Evolutionary conservation across 2,329 filamentous ascomycete species (phyloP), one percentile per base, ranked within the genome.

Genomic region (Pseudogymnoascus sp.): DNA sequence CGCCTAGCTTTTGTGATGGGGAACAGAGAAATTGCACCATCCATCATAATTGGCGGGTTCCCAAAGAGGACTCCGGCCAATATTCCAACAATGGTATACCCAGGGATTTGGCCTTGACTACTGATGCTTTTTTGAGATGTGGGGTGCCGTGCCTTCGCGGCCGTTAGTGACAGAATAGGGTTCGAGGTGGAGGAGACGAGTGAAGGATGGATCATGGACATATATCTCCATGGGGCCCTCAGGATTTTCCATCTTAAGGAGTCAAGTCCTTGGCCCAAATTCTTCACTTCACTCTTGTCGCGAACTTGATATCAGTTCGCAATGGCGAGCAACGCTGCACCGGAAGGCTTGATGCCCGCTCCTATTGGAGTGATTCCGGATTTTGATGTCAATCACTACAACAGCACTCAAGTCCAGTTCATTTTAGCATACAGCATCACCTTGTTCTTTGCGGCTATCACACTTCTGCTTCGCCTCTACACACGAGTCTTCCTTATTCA

Each of bases 291-390:
- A 13, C n/a, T 34, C 28, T 28, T 57, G 25, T 34, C 28, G 34
- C 51, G 51, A 11, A 19, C 28, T 54, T 10, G 48, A 34, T 57
- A 54, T 13, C 13, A 19, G 10, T 34, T 28, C n/a, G 14, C 3
- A n/a, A 57, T 57, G 51, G 51, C 51, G 51, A 34, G 51, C 51
- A 57, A 57, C 5, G 11, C 51, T 19, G 51, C 51, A 57, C 51
- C 51, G 51, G 51, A 57, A 57, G 51, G 51, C 51, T 57, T 57
- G 51, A 57, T 57, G 51, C 51, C 51, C 51, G n/a, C 51, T 57
- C 51, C 51, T 19, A 2, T 57, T 19, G 51, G 51, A 34, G 51
- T 34, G 51, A 57, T 28, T 19, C 51, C 51, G 25, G 25, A 57
- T 57, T 57, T 57, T 57, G 51, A 34, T 57, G 25, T 57, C 21